A percentile compares a stretch with the other conserved stretches of the same genome.
Evolutionary conservation across 148 eudicot species (phyloP).

Genomic region (Vaccinium macrocarpon): DNA sequence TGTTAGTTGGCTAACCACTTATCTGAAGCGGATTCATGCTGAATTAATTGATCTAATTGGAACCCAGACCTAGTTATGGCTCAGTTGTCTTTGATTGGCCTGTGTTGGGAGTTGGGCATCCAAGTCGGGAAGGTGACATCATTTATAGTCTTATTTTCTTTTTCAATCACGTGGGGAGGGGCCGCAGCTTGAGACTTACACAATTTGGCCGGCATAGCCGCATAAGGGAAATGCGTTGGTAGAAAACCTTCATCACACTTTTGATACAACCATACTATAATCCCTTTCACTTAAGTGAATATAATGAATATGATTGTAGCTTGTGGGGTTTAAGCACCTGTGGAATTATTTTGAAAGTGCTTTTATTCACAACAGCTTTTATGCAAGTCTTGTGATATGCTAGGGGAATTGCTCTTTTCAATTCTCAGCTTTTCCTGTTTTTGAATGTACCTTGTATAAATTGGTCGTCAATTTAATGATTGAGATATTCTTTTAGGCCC

Average conservation of each 20-base stretch:
- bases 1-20: background rate
- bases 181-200: background rate
- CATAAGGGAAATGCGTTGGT: background rate
- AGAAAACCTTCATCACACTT: background rate
- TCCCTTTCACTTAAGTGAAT: background rate
- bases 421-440: conserved; percentile 11
- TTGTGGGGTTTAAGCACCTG: background rate
- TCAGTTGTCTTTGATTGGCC: background rate
- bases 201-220: background rate
- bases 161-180: background rate
- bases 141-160: background rate
- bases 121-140: background rate
- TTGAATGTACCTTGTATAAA: background rate
- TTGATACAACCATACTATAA: background rate
- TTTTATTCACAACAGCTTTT: background rate
- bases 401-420: background rate
- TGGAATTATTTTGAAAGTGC: background rate
- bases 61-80: background rate
- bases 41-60: conserved; percentile 6
- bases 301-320: background rate
- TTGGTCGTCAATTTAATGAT: background rate
- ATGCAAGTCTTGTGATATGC: background rate
- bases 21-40: background rate
- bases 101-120: background rate
- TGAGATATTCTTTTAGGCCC: conserved; percentile 27